Evolutionary conservation across 2,329 filamentous ascomycete genomes (phyloP).

Genomic region (Fusarium tanahbumbuense): DNA sequence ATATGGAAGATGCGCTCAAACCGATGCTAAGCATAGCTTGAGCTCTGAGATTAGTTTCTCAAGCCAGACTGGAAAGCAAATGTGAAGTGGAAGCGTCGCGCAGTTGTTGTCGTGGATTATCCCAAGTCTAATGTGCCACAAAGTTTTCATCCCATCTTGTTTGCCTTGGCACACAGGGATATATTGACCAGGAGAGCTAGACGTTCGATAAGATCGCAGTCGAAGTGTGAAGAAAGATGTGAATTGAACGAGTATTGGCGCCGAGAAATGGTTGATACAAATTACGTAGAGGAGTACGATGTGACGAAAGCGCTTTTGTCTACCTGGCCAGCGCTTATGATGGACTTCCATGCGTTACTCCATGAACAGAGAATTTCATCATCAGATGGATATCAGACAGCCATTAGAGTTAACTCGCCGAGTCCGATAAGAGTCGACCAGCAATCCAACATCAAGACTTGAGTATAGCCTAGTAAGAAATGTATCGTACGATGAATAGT

Average conservation of each 20-base stretch:
- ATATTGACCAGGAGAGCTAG: neutral
- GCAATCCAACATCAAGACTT: constrained; percentile 5
- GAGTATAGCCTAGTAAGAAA: constrained; percentile 1
- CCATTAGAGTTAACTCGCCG: constrained; percentile 21
- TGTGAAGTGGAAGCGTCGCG: neutral
- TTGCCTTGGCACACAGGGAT: constrained; percentile 2
- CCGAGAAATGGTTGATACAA: neutral
- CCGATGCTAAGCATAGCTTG: neutral
- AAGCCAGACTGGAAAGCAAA: neutral
- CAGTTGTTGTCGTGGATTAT: neutral
- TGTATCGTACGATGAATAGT: constrained; percentile 5
- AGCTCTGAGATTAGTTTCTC: neutral
- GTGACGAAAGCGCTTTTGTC: neutral
- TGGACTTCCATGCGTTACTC: neutral
- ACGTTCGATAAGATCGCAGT: constrained; percentile 2
- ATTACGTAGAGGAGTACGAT: neutral
- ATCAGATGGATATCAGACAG: constrained; percentile 12
- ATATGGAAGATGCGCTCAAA: neutral
- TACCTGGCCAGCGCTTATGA: constrained; percentile 17
- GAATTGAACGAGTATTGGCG: constrained; percentile 1
- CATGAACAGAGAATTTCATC: neutral
- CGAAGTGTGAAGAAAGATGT: constrained; percentile 8
- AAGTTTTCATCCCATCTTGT: constrained; percentile 12
- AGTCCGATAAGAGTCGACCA: constrained; percentile 11
- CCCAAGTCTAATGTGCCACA: neutral